These are phyloP conservation scores for Aspergillus udagawae DNA, from an alignment of 2,329 filamentous ascomycete species.

Conservation along the genomic window DNA sequence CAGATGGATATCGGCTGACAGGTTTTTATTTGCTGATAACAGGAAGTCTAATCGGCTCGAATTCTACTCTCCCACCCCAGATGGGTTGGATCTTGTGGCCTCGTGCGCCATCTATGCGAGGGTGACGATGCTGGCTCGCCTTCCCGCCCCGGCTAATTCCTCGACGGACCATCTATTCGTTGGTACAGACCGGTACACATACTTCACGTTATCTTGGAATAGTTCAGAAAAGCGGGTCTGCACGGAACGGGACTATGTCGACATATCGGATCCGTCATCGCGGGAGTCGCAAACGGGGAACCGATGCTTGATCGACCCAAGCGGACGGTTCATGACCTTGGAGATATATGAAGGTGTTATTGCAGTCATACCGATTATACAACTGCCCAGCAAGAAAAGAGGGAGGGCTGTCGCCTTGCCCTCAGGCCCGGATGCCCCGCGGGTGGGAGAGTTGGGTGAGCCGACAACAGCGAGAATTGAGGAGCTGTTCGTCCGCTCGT, in stretches of 20 bases:
- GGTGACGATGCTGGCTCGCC: conserved; percentile 69
- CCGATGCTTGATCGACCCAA: conserved; percentile 78
- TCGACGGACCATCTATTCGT: conserved; percentile 83
- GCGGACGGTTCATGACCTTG: conserved; percentile 62
- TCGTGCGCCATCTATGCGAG: conserved; percentile 78
- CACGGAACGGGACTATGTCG: conserved; percentile 57
- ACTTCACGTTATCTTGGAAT: conserved; percentile 88
- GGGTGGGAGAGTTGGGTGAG: conserved; percentile 57
- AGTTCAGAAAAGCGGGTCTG: conserved; percentile 48
- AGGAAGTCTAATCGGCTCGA: conserved; percentile 84
- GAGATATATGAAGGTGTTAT: conserved; percentile 67
- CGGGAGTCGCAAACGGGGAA: conserved; percentile 79
- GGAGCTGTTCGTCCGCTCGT: conserved; percentile 64
- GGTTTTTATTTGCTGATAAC: not conserved
- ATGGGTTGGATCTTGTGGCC: conserved; percentile 60
- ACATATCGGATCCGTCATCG: conserved; percentile 58
- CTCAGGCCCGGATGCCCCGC: conserved; percentile 22
- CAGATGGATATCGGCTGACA: not conserved
- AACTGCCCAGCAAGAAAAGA: conserved; percentile 49
- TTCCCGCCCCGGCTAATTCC: conserved; percentile 59
- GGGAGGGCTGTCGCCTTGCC: conserved; percentile 22
- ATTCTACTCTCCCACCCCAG: conserved; percentile 66
- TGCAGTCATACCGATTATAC: conserved; percentile 59
- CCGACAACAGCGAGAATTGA: conserved; percentile 60
- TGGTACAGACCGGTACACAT: conserved; percentile 83